Percentiles rank a stretch among this genome's conserved stretches.
phyloP scores from a whole-genome alignment of 768 basidiomycete species.

The Mycena venus region DNA sequence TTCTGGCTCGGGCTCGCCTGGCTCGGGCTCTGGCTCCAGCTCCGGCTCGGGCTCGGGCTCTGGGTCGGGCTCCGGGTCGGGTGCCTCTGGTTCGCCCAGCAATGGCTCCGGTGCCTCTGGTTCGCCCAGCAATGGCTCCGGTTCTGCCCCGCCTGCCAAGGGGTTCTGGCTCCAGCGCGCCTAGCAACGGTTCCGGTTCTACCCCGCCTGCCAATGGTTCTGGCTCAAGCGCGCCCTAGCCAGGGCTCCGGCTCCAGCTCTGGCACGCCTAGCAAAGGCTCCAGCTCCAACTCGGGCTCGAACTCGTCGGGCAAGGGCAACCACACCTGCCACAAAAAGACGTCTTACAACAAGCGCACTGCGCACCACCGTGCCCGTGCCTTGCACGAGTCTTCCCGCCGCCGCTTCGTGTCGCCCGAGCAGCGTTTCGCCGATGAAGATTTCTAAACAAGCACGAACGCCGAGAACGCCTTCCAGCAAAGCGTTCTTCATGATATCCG shows the following conservation, averaged over 20 bases:
- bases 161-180: neutral
- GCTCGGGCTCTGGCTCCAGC: neutral
- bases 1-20: conserved; percentile 11
- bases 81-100: neutral
- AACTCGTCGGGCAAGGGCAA: neutral
- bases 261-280: neutral
- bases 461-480: neutral
- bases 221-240: neutral
- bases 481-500: conserved; percentile 1
- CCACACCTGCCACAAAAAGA: conserved; percentile 20
- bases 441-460: conserved; percentile 3
- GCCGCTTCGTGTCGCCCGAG: conserved; percentile 12
- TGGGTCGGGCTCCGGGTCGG: conserved; percentile 13
- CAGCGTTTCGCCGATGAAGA: conserved; percentile 13
- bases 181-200: neutral
- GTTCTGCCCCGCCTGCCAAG: neutral
- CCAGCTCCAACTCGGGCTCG: conserved; percentile 3
- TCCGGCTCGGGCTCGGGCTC: conserved; percentile 15
- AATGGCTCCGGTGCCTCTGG: neutral
- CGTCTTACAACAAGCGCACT: neutral
- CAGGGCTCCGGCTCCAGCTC: neutral
- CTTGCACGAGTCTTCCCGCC: conserved; percentile 20
- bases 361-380: conserved; percentile 11
- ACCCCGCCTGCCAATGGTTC: neutral
- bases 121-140: neutral